Conservation (phyloP, 2,329 filamentous ascomycete species). For the Eurotiales sp. region DNA sequence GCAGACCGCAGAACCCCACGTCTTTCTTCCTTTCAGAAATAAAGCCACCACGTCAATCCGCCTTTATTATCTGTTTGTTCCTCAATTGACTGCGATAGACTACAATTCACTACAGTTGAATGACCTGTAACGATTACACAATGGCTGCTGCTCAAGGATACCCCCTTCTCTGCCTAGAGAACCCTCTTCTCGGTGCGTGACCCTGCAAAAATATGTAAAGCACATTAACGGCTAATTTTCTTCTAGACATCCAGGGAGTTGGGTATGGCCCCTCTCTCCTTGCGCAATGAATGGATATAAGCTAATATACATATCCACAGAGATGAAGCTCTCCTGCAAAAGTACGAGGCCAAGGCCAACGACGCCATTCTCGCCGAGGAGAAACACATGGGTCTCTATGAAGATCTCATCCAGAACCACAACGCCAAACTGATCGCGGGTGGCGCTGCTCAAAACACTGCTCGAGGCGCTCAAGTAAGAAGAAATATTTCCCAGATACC, state of each 20-base stretch:
- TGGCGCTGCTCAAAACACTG: conserved; percentile 95
- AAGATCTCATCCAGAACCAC: conserved; percentile 89
- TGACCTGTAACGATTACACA: neutral
- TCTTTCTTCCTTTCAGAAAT: neutral
- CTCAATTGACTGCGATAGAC: too few species aligned
- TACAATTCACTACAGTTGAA: conserved; percentile 5
- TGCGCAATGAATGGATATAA: neutral
- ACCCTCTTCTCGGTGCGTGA: conserved; percentile 81
- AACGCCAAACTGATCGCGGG: conserved; percentile 93
- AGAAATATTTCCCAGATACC: too few species aligned
- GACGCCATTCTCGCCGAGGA: conserved; percentile 95
- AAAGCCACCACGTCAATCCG: too few species aligned
- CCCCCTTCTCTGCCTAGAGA: conserved; percentile 90
- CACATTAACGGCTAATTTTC: conserved; percentile 10
- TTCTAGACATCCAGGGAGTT: conserved; percentile 81
- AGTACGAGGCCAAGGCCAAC: conserved; percentile 92
- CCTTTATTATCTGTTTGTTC: too few species aligned
- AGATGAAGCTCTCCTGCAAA: conserved; percentile 77
- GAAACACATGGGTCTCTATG: conserved; percentile 84
- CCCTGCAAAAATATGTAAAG: neutral
- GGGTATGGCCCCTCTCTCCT: conserved; percentile 46
- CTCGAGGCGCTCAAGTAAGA: conserved; percentile 77
- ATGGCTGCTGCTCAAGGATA: conserved; percentile 79
- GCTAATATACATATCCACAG: conserved; percentile 46
- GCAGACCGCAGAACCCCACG: conserved; percentile 9